Evolutionary conservation across 129 eudicot species (phyloP).

Genomic region (Pittosporum tobira): DNA sequence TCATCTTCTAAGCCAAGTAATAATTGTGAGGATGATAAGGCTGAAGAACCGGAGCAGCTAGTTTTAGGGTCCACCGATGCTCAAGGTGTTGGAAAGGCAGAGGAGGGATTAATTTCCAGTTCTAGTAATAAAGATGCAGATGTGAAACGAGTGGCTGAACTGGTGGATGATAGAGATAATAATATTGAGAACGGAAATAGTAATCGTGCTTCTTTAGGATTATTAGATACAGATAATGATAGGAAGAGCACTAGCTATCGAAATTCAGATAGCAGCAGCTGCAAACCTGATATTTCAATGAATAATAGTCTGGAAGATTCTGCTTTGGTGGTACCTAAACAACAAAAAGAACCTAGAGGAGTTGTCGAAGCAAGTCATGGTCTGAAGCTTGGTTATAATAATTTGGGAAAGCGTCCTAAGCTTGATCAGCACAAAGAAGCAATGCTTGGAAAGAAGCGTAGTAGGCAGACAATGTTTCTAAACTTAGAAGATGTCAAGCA

Average conservation of each 20-base stretch:
- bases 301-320: slow-evolving; percentile 56
- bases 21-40: slow-evolving; percentile 15
- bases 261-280: slow-evolving; percentile 24
- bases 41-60: slow-evolving; percentile 11
- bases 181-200: slow-evolving; percentile 26
- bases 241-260: slow-evolving; percentile 19
- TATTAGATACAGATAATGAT: slow-evolving; percentile 28
- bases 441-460: slow-evolving; percentile 89
- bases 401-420: slow-evolving; percentile 72
- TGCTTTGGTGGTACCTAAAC: slow-evolving; percentile 40
- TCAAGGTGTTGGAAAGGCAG: slow-evolving; percentile 52
- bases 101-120: slow-evolving; percentile 36
- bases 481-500: slow-evolving; percentile 89
- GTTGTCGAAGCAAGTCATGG: slow-evolving; percentile 81
- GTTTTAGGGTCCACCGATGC: slow-evolving; percentile 15
- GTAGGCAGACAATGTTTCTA: slow-evolving; percentile 88
- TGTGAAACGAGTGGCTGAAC: slow-evolving; percentile 23
- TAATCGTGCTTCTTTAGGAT: slow-evolving; percentile 19
- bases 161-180: slow-evolving; percentile 20
- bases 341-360: slow-evolving; percentile 61
- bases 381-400: slow-evolving; percentile 55
- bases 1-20: slow-evolving; percentile 21
- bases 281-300: slow-evolving; percentile 22
- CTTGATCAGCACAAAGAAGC: slow-evolving; percentile 86
- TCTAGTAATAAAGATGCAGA: slow-evolving; percentile 26